A percentile compares a stretch with the other conserved stretches of the same genome.
phyloP scores from a whole-genome alignment of 345 rosid species.

The Odontarrhena argentea region DNA sequence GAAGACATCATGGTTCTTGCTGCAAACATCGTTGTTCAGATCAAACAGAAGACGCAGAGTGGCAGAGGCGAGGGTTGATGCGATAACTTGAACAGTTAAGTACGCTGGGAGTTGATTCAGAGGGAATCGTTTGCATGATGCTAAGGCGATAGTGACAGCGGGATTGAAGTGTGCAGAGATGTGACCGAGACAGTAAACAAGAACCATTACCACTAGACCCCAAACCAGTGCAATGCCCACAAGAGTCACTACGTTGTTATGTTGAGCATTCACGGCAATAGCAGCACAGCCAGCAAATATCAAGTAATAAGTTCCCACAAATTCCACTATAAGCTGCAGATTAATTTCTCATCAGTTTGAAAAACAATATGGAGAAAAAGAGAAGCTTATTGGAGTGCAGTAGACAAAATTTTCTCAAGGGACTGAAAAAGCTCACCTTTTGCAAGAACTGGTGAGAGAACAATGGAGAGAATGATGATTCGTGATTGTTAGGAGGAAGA shows the following conservation, averaged over 20 bases:
- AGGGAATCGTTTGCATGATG: slow-evolving; percentile 41
- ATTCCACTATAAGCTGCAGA: slow-evolving; percentile 46
- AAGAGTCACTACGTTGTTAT: slow-evolving; percentile 32
- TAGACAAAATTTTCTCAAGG: neutral
- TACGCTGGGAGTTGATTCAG: slow-evolving; percentile 69
- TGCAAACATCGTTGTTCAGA: slow-evolving; percentile 39
- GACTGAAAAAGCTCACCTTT: slow-evolving; percentile 48
- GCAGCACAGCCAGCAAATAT: slow-evolving; percentile 51
- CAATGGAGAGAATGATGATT: slow-evolving; percentile 24
- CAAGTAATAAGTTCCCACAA: slow-evolving; percentile 52
- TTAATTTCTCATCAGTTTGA: neutral
- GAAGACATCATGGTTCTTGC: slow-evolving; percentile 64
- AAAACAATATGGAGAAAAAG: neutral
- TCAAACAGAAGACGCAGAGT: slow-evolving; percentile 68
- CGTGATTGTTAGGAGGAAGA: slow-evolving; percentile 36
- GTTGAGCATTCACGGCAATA: slow-evolving; percentile 42
- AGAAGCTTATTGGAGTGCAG: neutral
- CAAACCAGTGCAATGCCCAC: slow-evolving; percentile 48
- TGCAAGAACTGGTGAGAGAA: slow-evolving; percentile 66
- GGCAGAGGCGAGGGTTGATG: slow-evolving; percentile 76
- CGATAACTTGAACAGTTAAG: slow-evolving; percentile 62
- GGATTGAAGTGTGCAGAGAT: slow-evolving; percentile 61
- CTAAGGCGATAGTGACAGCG: slow-evolving; percentile 52
- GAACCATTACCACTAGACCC: slow-evolving; percentile 50
- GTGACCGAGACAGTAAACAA: slow-evolving; percentile 51